These are phyloP conservation scores for Panicum hallii DNA, from an alignment of 202 grass and related monocot species.

Conservation along the genomic window DNA sequence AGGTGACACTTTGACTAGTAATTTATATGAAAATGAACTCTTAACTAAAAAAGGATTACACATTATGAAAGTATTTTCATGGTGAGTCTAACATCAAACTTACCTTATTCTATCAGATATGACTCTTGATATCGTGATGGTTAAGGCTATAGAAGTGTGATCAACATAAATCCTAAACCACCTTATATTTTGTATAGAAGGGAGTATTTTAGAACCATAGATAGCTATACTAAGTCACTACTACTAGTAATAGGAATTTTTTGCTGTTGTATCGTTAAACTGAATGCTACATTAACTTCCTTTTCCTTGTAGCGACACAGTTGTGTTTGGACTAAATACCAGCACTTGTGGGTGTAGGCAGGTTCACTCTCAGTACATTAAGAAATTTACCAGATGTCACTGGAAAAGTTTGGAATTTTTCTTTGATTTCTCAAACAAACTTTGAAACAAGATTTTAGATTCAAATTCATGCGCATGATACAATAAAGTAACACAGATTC, in stretches of 20 bases:
- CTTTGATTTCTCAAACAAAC: not conserved
- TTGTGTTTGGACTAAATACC: not conserved
- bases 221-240: not conserved
- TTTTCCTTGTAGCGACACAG: not conserved
- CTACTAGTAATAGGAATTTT: not conserved
- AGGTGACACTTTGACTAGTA: no score
- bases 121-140: no score
- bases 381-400: not conserved
- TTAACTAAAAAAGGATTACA: no score
- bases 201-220: not conserved
- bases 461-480: not conserved
- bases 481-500: not conserved
- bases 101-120: no score
- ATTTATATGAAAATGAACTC: no score
- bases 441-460: not conserved
- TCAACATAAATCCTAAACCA: no score
- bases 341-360: not conserved
- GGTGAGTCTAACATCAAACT: no score
- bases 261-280: not conserved
- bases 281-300: not conserved
- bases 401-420: not conserved
- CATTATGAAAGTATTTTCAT: no score
- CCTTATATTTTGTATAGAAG: no score
- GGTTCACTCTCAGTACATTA: no score
- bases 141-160: no score